phyloP scores from a whole-genome alignment of 2,329 filamentous ascomycete species.

The Didymella arachidicola region DNA sequence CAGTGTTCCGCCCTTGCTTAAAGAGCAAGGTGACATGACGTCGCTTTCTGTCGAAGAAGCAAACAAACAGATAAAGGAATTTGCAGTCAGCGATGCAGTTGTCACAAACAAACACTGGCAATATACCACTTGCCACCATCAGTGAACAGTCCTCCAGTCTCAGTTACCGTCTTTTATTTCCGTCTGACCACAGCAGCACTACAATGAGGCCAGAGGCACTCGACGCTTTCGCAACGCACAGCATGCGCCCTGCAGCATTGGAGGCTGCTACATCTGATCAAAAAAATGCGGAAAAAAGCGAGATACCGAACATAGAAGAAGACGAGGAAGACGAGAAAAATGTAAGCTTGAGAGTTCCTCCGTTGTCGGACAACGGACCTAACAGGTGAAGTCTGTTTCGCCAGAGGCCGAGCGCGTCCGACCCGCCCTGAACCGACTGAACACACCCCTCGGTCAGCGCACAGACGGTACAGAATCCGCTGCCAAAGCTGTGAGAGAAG shows the following conservation, averaged over 20 bases:
- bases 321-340: constrained; percentile 5
- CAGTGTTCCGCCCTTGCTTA: not conserved
- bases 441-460: constrained; percentile 15
- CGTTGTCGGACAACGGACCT: not conserved
- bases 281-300: not conserved
- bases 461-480: constrained; percentile 26
- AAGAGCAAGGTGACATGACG: not conserved
- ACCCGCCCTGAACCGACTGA: constrained; percentile 1
- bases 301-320: not conserved
- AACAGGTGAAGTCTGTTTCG: not conserved
- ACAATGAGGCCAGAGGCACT: constrained; percentile 30
- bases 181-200: not conserved
- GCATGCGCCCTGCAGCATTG: constrained; percentile 27
- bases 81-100: not conserved
- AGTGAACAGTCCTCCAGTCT: not conserved
- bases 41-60: constrained; percentile 1
- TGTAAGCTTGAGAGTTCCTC: constrained; percentile 1
- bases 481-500: constrained; percentile 27
- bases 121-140: not conserved
- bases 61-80: constrained; percentile 2
- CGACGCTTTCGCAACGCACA: constrained; percentile 29
- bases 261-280: constrained; percentile 23
- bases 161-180: no score
- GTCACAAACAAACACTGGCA: not conserved
- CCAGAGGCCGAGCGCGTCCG: not conserved